A percentile compares a stretch with the other conserved stretches of the same genome.
Conservation (phyloP, 495 filamentous ascomycete genomes). For the Penicillium pancosmium region DNA sequence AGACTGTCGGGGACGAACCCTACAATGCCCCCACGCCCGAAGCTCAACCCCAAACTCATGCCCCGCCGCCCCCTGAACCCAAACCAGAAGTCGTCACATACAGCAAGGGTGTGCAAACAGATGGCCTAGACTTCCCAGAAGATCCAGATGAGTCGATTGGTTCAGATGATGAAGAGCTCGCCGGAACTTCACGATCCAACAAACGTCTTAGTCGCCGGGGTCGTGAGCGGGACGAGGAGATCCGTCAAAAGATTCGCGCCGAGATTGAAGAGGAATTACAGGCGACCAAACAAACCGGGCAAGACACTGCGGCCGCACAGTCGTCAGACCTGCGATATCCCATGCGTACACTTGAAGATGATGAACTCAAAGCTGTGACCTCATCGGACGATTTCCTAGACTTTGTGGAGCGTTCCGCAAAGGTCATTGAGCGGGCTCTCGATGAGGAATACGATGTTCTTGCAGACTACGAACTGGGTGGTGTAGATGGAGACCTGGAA, state of each 20-base stretch:
- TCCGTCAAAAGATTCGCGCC: slow-evolving; percentile 77
- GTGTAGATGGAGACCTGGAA: slow-evolving; percentile 66
- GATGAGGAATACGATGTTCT: slow-evolving; percentile 94
- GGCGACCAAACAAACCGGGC: slow-evolving; percentile 59
- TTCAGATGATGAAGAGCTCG: slow-evolving; percentile 68
- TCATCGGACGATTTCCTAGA: slow-evolving; percentile 90
- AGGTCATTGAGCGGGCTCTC: slow-evolving; percentile 94
- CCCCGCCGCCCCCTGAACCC: slow-evolving; percentile 67
- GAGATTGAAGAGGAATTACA: slow-evolving; percentile 94
- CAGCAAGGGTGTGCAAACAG: slow-evolving; percentile 93
- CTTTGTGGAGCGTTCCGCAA: slow-evolving; percentile 93
- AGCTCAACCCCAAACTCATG: slow-evolving; percentile 53
- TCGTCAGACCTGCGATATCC: slow-evolving; percentile 66
- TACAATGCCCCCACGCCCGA: slow-evolving; percentile 72
- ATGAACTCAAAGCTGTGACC: slow-evolving; percentile 90
- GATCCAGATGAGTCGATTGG: slow-evolving; percentile 59
- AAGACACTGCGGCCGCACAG: slow-evolving; percentile 53
- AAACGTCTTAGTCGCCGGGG: slow-evolving; percentile 77
- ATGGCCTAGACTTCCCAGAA: slow-evolving; percentile 39
- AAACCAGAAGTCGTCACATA: slow-evolving; percentile 85
- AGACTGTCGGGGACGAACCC: slow-evolving; percentile 69
- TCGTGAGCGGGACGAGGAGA: slow-evolving; percentile 81
- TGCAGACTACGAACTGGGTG: slow-evolving; percentile 86
- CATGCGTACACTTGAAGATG: slow-evolving; percentile 74
- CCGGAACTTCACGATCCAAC: slow-evolving; percentile 43